Evolutionary conservation across 306 rosid species (phyloP), one percentile per base, ranked within the genome.

Genomic region (Prunus dulcis): DNA sequence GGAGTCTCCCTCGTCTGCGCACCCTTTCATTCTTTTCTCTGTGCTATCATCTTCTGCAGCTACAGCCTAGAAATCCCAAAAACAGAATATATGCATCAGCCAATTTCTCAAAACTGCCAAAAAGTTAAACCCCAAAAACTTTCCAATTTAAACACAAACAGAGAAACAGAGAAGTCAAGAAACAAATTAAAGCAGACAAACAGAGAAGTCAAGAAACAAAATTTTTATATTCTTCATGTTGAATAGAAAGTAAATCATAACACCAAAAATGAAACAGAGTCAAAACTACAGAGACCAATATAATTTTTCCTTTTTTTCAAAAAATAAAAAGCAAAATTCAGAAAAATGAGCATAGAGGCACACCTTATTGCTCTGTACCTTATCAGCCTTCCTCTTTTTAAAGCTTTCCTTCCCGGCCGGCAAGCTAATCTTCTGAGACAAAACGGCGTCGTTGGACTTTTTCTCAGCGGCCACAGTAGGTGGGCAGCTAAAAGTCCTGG

Each of bases 311-410:
- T 6, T 38, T 7, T 34, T 1, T 18, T 5, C 1, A 69, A 11
- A 47, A 34, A 34, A 3, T 5, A 27, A 1, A n/a, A 19, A 30
- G 30, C 13, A 22, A 12, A 32, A 65, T 32, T 49, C 25, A 38
- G 9, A 22, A 22, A 11, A 65, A 49, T 17, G 14, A 74, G 23
- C 10, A 25, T 2, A n/a, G 14, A 25, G 64, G 10, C 52, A 22
- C 53, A 88, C 90, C 95, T 88, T 89, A 18, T 76, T 63, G 71
- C 64, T 89, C 18, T 66, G 86, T 46, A 49, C 2, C 79, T 73
- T 88, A 15, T 89, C 89, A 60, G 91, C 69, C 81, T 86, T 93
- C 74, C 96, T 87, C 80, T 91, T 93, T 81, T 85, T 93, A 77
- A 74, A 79, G 75, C 73, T 80, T 64, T 88, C 93, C 38, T 80